A percentile compares a stretch with the other conserved stretches of the same genome.
phyloP scores from a whole-genome alignment of 75 land plant species.

The Pseudotsuga menziesii region DNA sequence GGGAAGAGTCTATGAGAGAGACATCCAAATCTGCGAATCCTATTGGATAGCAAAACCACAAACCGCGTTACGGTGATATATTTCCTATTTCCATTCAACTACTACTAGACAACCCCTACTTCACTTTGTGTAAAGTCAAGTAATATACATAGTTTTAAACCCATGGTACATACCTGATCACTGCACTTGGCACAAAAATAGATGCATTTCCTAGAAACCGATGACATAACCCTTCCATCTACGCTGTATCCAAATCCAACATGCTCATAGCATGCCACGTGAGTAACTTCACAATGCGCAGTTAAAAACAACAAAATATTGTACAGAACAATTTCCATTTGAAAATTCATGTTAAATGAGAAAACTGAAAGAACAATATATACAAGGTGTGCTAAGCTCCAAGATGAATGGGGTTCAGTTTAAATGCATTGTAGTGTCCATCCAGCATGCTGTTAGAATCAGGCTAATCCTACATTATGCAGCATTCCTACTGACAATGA shows the following conservation, averaged over 20 bases:
- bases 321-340: not conserved
- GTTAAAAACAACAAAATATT: not conserved
- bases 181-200: not conserved
- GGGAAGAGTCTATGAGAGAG: too few species aligned
- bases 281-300: not conserved
- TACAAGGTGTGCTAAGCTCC: not conserved
- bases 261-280: not conserved
- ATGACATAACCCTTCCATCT: not conserved
- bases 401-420: not conserved
- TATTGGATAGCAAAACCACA: too few species aligned
- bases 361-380: too few species aligned
- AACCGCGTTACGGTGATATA: too few species aligned
- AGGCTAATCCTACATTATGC: too few species aligned
- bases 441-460: too few species aligned
- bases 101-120: not conserved
- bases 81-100: too few species aligned
- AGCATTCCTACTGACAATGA: too few species aligned
- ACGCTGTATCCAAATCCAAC: constrained; percentile 2
- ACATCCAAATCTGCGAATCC: too few species aligned
- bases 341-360: not conserved
- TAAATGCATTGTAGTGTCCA: not conserved
- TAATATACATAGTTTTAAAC: not conserved
- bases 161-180: not conserved
- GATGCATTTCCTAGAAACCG: not conserved
- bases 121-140: not conserved